A percentile compares a stretch with the other conserved stretches of the same genome.
These are phyloP conservation scores for Ilyonectria destructans DNA, from an alignment of 2,329 filamentous ascomycete genomes.

Conservation along the genomic window DNA sequence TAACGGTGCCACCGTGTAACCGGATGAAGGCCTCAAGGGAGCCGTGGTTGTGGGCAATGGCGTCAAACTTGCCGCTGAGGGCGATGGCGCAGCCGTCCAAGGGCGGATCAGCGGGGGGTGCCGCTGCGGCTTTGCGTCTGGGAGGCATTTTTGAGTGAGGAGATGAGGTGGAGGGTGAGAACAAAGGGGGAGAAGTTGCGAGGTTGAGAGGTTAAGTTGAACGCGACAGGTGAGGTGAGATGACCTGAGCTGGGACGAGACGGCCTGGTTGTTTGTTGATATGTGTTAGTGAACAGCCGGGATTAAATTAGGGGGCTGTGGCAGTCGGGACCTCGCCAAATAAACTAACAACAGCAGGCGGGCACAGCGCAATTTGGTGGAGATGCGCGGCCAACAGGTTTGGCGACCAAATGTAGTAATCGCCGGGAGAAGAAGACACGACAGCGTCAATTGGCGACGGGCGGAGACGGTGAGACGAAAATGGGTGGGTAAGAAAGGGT, in stretches of 20 bases:
- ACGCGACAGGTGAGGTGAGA: slow-evolving; percentile 14
- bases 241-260: slow-evolving; percentile 20
- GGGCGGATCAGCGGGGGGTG: slow-evolving; percentile 49
- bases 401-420: slow-evolving; percentile 45
- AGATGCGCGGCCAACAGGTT: slow-evolving; percentile 26
- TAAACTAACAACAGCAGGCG: slow-evolving; percentile 35
- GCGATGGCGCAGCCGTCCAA: slow-evolving; percentile 68
- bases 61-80: slow-evolving; percentile 74
- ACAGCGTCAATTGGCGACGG: slow-evolving; percentile 32
- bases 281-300: slow-evolving; percentile 37
- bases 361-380: slow-evolving; percentile 17
- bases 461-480: not conserved
- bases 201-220: slow-evolving; percentile 1
- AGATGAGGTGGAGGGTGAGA: not conserved
- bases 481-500: slow-evolving; percentile 12
- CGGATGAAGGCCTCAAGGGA: slow-evolving; percentile 63
- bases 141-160: slow-evolving; percentile 42
- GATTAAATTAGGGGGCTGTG: slow-evolving; percentile 39
- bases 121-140: slow-evolving; percentile 41
- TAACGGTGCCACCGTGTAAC: slow-evolving; percentile 65
- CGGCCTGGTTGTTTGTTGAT: slow-evolving; percentile 9
- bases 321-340: slow-evolving; percentile 21
- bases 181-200: not conserved
- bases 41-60: slow-evolving; percentile 67
- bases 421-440: slow-evolving; percentile 39